Conservation (phyloP, 345 rosid species). For the Hibiscus mutabilis region DNA sequence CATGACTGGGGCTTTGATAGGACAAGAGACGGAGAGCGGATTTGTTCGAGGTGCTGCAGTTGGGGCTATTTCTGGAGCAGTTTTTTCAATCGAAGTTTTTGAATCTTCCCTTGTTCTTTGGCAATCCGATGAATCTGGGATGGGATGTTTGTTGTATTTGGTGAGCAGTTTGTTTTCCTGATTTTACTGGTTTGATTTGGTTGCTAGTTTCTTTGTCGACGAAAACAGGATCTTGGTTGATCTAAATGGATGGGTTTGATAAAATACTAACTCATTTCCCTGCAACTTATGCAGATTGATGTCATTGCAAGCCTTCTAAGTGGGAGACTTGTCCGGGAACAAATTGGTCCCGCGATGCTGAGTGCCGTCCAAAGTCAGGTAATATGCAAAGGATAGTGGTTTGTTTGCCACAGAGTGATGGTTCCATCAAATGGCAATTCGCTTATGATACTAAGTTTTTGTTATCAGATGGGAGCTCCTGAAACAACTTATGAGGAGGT, state of each 20-base stretch:
- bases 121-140: slow-evolving; percentile 89
- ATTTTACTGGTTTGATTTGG: not conserved
- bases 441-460: slow-evolving; percentile 8
- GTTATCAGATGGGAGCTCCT: slow-evolving; percentile 83
- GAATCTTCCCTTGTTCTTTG: slow-evolving; percentile 95
- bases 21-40: slow-evolving; percentile 99
- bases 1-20: slow-evolving; percentile 96
- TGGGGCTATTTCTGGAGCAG: slow-evolving; percentile 99
- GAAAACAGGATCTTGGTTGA: not conserved
- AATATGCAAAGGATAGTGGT: slow-evolving; percentile 1
- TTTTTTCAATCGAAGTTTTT: slow-evolving; percentile 95
- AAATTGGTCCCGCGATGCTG: slow-evolving; percentile 98
- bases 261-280: slow-evolving; percentile 3
- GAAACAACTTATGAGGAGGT: slow-evolving; percentile 72
- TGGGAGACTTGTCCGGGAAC: slow-evolving; percentile 95
- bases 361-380: slow-evolving; percentile 99
- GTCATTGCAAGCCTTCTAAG: slow-evolving; percentile 95
- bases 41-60: slow-evolving; percentile 94
- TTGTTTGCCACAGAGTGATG: not conserved
- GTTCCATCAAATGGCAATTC: not conserved
- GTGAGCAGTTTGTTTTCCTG: slow-evolving; percentile 32
- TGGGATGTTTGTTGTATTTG: slow-evolving; percentile 90
- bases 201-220: not conserved
- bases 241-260: not conserved
- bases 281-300: slow-evolving; percentile 61